phyloP scores from a whole-genome alignment of 306 rosid genomes.

The Dalbergia oliveri region DNA sequence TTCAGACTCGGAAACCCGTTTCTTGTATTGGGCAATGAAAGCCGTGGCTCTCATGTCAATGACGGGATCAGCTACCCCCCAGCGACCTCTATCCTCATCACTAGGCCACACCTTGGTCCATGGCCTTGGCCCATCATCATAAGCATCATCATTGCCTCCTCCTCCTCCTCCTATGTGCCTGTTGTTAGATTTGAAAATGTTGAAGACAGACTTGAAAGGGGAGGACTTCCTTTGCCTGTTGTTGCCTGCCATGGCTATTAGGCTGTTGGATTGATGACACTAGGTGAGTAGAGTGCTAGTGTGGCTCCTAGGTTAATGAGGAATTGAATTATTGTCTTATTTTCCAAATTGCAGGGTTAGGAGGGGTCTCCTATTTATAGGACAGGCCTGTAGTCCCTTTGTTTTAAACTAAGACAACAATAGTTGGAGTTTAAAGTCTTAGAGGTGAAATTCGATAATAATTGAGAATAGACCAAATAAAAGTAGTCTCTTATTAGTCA shows the following conservation, averaged over 20 bases:
- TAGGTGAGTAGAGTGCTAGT: conserved; percentile 2
- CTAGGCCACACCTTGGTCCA: conserved; percentile 70
- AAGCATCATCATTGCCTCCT: conserved; percentile 4
- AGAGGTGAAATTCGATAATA: too few species aligned
- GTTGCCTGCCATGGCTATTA: conserved; percentile 58
- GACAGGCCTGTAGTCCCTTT: neutral
- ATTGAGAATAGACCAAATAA: too few species aligned
- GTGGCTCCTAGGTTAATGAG: conserved; percentile 23
- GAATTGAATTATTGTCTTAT: conserved; percentile 29
- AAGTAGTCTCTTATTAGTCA: too few species aligned
- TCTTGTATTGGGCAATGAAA: conserved; percentile 63
- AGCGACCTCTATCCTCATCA: conserved; percentile 67
- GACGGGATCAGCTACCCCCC: conserved; percentile 70
- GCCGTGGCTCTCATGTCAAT: conserved; percentile 75
- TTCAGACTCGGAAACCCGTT: conserved; percentile 63
- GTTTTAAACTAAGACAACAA: too few species aligned
- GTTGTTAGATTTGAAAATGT: conserved; percentile 60
- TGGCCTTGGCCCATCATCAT: conserved; percentile 46
- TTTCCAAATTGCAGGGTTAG: conserved; percentile 24
- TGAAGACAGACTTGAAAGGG: conserved; percentile 60
- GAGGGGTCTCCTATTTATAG: conserved; percentile 57
- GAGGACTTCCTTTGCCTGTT: conserved; percentile 66
- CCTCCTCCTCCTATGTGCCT: conserved; percentile 46
- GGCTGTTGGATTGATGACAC: neutral
- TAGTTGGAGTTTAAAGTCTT: too few species aligned